A percentile compares a stretch with the other conserved stretches of the same genome.
Conservation (phyloP, 805 yeast species). For the Candida boidinii region DNA sequence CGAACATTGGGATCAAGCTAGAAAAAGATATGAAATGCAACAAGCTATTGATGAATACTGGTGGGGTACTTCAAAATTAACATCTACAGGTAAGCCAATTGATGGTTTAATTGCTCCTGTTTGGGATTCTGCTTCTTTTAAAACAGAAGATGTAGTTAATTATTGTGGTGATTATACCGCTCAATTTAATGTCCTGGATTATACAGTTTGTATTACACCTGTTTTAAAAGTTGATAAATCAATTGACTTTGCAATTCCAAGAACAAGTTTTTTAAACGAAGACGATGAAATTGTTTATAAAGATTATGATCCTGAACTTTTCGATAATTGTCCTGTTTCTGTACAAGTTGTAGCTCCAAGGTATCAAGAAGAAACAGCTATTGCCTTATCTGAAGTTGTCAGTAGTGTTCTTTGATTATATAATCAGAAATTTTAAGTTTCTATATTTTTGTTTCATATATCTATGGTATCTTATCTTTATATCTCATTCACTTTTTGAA, state of each 20-base stretch:
- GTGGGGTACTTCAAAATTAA: constrained; percentile 22
- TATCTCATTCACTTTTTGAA: too few species aligned
- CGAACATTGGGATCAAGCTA: constrained; percentile 33
- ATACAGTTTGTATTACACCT: constrained; percentile 36
- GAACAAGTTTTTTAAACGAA: constrained; percentile 22
- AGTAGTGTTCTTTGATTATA: too few species aligned
- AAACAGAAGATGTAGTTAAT: constrained; percentile 28
- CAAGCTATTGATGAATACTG: constrained; percentile 29
- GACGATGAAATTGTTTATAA: constrained; percentile 28
- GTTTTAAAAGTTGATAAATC: constrained; percentile 29
- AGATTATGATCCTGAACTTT: constrained; percentile 37
- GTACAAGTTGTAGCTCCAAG: constrained; percentile 48
- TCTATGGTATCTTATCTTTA: too few species aligned
- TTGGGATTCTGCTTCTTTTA: constrained; percentile 33
- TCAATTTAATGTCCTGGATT: constrained; percentile 45
- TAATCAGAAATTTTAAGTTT: too few species aligned
- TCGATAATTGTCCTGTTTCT: constrained; percentile 45
- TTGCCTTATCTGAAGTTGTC: constrained; percentile 24
- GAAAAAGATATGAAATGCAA: constrained; percentile 26
- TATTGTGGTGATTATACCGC: constrained; percentile 46
- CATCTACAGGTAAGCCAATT: constrained; percentile 29
- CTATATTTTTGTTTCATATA: too few species aligned
- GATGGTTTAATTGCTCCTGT: constrained; percentile 45
- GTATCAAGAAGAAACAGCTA: constrained; percentile 49
- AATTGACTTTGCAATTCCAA: constrained; percentile 24